A percentile compares a stretch with the other conserved stretches of the same genome.
Evolutionary conservation across 768 basidiomycete genomes (phyloP).

Genomic region (Galerina marginata): DNA sequence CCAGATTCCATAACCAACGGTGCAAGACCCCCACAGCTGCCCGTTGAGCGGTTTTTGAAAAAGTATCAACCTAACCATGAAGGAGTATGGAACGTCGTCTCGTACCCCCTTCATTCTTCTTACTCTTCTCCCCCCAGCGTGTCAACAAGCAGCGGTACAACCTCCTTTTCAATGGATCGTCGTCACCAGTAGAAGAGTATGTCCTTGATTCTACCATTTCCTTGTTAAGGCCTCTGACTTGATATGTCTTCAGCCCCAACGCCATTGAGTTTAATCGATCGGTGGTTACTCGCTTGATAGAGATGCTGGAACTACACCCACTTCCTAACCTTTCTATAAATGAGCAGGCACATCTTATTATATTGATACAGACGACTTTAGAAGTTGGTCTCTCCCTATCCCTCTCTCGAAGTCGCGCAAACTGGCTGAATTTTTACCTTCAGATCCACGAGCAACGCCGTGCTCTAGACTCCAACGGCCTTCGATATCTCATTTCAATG

Average conservation of each 20-base stretch:
- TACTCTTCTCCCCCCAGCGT: conserved; percentile 8
- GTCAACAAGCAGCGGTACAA: conserved; percentile 48
- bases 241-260: conserved; percentile 42
- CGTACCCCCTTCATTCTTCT: not conserved
- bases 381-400: conserved; percentile 59
- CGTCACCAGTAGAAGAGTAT: conserved; percentile 49
- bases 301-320: conserved; percentile 64
- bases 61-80: conserved; percentile 30
- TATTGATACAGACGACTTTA: conserved; percentile 85
- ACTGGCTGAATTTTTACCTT: conserved; percentile 1
- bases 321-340: conserved; percentile 75
- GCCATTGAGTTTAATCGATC: conserved; percentile 65
- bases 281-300: conserved; percentile 64
- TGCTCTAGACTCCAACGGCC: conserved; percentile 90
- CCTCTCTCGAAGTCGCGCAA: not conserved
- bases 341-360: conserved; percentile 84
- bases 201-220: conserved; percentile 21
- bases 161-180: conserved; percentile 56
- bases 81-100: conserved; percentile 11
- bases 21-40: conserved; percentile 52
- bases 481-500: conserved; percentile 93
- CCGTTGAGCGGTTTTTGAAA: conserved; percentile 61
- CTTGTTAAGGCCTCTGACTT: no score
- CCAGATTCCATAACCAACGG: conserved; percentile 16
- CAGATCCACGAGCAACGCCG: conserved; percentile 90